Base-by-base conservation (phyloP, 768 basidiomycete genomes). In the Sporobolomyces pararoseus region DNA sequence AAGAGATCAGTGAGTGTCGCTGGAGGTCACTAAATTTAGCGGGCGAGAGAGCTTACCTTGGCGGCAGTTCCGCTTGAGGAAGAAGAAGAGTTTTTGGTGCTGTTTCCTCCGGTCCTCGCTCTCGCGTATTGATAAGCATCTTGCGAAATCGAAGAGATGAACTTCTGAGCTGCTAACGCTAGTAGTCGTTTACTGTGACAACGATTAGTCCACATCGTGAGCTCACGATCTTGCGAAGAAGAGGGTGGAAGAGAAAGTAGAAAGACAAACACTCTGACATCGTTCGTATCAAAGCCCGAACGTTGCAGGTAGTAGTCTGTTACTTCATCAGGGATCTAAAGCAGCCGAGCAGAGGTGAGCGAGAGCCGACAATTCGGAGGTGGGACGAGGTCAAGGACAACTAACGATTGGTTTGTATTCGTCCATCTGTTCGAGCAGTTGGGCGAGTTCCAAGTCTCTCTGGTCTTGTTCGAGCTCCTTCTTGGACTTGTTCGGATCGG, bases 61-160 rank as follows among this genome's bases (percentile, higher is more conserved):
- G 54, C 39, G 1, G 37, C 37, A 17, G 58, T 19, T 42, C 37
- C 35, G 6, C 31, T 19, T n/a, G 34, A 49, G 16, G 19, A 27
- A 14, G 50, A 17, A 1, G 17, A 14, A 62, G 44, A 32, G 14
- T 57, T 21, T 55, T 19, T 50, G 12, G 2, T 51, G 61, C 37
- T 34, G 57, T 29, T 17, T 47, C 34, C 91, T 68, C 91, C 95
- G 2, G 91, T 90, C 44, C 96, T 87, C 76, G 98, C 90, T 35
- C 95, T 89, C 12, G 96, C 96, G 80, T 97, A 95, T 77, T 97
- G 93, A 80, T 91, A 98, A 14, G 96, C 93, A 79, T 99, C 96
- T 3, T 90, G 86, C 4, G 95, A 89, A 64, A 99, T 94, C 78
- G 98, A 95, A 10, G 93, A 90, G 51, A 98, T 88, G 78, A 99